Evolutionary conservation across 192 early-diverging fungal species (phyloP), one percentile per base, ranked within the genome.

Genomic region (Thamnidium elegans): DNA sequence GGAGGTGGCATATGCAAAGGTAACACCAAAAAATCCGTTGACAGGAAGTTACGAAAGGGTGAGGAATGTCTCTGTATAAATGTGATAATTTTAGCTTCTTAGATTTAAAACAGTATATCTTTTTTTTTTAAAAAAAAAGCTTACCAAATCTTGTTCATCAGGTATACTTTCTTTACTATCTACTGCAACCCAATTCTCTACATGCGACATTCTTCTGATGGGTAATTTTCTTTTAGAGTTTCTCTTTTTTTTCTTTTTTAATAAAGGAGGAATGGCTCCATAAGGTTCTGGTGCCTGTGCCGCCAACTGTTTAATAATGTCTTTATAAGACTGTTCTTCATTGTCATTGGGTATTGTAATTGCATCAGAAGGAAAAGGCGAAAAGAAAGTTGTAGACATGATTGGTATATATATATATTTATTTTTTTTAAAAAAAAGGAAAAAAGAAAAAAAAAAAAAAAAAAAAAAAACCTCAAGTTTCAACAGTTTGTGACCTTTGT

Each of bases 81-180:
- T 17, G n/a, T n/a, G n/a, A n/a, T n/a, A n/a, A n/a, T n/a, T n/a
- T n/a, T n/a, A n/a, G n/a, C n/a, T n/a, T n/a, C n/a, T 42, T 48
- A 3, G 1, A 21, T 30, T 56, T 46, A 31, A 26, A 58, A 26
- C 13, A 43, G 3, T 7, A 13, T 17, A 19, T 26, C 9, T 10
- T 67, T 23, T 48, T 50, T 36, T 48, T 20, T 9, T n/a, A 17
- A 26, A 23, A 2, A 61, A 13, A 26, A 9, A 17, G 65, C 63
- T 60, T 60, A 71, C 69, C 45, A 71, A 39, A 17, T 71, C 69
- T 44, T 71, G 55, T 50, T 71, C 69, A 36, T 71, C 69, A 23
- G 69, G 69, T 17, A 71, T 39, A 64, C 69, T 64, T 47, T 71
- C 69, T 43, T 65, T 71, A 59, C 69, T 70, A 23, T 71, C 69